A percentile compares a stretch with the other conserved stretches of the same genome.
Conservation (phyloP, 306 rosid genomes). For the Inga oerstediana region DNA sequence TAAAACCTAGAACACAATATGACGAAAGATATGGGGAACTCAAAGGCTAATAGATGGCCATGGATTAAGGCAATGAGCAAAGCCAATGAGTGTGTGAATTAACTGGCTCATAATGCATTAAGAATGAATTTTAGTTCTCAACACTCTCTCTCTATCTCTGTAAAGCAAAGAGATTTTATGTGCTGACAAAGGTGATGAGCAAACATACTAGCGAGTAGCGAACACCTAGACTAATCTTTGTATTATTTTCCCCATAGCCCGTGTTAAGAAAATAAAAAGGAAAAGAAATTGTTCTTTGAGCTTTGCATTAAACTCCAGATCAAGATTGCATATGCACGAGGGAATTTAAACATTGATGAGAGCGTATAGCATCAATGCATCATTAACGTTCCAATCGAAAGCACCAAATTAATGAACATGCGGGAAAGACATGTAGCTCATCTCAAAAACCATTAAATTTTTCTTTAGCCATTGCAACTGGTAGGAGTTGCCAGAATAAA, state of each 20-base stretch:
- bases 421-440: slow-evolving; percentile 21
- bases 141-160: not conserved
- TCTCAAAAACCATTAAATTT: slow-evolving; percentile 28
- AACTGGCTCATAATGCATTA: not conserved
- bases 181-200: not conserved
- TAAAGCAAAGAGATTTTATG: too few species aligned
- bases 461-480: slow-evolving; percentile 27
- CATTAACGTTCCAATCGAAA: slow-evolving; percentile 29
- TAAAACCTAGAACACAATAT: too few species aligned
- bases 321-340: not conserved
- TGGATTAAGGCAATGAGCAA: too few species aligned
- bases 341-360: not conserved
- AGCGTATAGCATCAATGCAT: slow-evolving; percentile 19
- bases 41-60: too few species aligned
- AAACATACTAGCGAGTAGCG: too few species aligned
- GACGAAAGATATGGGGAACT: too few species aligned
- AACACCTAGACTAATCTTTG: too few species aligned
- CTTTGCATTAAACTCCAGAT: not conserved
- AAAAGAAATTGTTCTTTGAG: not conserved
- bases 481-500: slow-evolving; percentile 31
- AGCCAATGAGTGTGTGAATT: not conserved
- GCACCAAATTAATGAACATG: slow-evolving; percentile 17
- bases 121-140: not conserved
- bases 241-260: not conserved
- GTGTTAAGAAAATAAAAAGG: not conserved